A percentile compares a stretch with the other conserved stretches of the same genome.
phyloP scores from a whole-genome alignment of 2,329 filamentous ascomycete species.

The Fusarium sp. region DNA sequence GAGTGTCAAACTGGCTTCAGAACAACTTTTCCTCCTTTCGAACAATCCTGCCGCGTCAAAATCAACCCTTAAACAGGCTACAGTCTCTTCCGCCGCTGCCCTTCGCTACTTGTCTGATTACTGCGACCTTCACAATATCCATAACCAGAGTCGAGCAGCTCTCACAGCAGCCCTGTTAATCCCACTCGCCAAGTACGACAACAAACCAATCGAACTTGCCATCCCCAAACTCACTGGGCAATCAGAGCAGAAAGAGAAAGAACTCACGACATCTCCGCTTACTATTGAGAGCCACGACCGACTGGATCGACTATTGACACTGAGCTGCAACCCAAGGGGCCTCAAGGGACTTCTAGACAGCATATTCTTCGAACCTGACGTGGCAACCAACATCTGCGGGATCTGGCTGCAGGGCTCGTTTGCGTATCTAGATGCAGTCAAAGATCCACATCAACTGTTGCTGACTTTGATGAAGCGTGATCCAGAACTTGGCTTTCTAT shows the following conservation, averaged over 20 bases:
- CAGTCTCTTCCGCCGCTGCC: not conserved
- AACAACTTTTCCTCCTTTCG: not conserved
- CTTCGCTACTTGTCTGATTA: not conserved
- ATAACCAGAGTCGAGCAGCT: not conserved
- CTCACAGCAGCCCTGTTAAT: not conserved
- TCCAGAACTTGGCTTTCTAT: slow-evolving; percentile 26
- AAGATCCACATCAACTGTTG: slow-evolving; percentile 11
- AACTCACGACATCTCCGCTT: not conserved
- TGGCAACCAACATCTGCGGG: not conserved
- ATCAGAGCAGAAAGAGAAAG: not conserved
- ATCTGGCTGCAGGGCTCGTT: not conserved
- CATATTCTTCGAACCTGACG: not conserved
- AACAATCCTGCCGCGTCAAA: accelerated
- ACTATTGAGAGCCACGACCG: accelerated
- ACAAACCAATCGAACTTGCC: not conserved
- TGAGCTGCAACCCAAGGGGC: not conserved
- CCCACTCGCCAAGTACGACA: not conserved
- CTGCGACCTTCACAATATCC: not conserved
- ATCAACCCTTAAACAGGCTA: accelerated
- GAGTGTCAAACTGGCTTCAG: not conserved
- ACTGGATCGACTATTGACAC: not conserved
- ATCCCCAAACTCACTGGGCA: not conserved
- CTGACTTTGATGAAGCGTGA: slow-evolving; percentile 19
- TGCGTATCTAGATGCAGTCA: not conserved
- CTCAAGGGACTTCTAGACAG: not conserved